Percentiles rank a stretch among this genome's conserved stretches.
phyloP scores from a whole-genome alignment of 495 filamentous ascomycete species.

The Cercophora newfieldiana region DNA sequence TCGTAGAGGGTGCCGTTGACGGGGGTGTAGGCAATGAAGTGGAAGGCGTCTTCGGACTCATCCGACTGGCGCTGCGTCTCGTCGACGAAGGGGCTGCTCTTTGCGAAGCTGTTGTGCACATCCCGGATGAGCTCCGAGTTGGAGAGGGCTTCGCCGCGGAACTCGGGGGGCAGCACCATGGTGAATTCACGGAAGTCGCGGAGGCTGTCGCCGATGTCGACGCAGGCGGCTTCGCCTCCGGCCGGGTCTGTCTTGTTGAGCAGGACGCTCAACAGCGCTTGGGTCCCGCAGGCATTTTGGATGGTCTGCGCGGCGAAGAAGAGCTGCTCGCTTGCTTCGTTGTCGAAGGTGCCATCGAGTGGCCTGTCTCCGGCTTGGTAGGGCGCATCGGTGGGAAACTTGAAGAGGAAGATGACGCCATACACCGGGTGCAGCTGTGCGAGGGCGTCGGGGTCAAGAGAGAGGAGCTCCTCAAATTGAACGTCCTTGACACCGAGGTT shows the following conservation, averaged over 20 bases:
- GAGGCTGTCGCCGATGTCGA: slow-evolving; percentile 62
- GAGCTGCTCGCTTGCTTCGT: slow-evolving; percentile 66
- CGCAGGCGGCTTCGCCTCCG: slow-evolving; percentile 20
- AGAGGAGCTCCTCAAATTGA: slow-evolving; percentile 95
- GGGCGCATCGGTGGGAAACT: slow-evolving; percentile 79
- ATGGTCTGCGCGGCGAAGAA: slow-evolving; percentile 99
- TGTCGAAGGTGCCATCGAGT: slow-evolving; percentile 81
- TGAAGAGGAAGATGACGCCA: slow-evolving; percentile 99
- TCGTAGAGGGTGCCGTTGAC: slow-evolving; percentile 83
- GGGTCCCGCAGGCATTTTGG: slow-evolving; percentile 98
- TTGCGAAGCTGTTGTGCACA: slow-evolving; percentile 91
- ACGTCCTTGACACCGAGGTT: slow-evolving; percentile 89
- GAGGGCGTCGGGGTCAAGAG: slow-evolving; percentile 80
- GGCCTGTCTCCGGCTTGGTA: slow-evolving; percentile 57
- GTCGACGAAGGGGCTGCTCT: slow-evolving; percentile 85
- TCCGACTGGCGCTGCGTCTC: slow-evolving; percentile 69
- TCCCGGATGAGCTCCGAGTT: slow-evolving; percentile 81
- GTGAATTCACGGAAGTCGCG: slow-evolving; percentile 89
- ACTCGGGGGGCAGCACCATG: slow-evolving; percentile 78
- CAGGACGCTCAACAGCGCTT: slow-evolving; percentile 89
- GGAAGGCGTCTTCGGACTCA: slow-evolving; percentile 79
- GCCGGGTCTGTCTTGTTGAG: slow-evolving; percentile 69
- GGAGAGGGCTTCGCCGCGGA: slow-evolving; percentile 60
- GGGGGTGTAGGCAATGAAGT: slow-evolving; percentile 94
- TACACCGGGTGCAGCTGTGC: slow-evolving; percentile 80